These are phyloP conservation scores for Boletus tomentosulus DNA, from an alignment of 768 basidiomycete species.

Conservation along the genomic window DNA sequence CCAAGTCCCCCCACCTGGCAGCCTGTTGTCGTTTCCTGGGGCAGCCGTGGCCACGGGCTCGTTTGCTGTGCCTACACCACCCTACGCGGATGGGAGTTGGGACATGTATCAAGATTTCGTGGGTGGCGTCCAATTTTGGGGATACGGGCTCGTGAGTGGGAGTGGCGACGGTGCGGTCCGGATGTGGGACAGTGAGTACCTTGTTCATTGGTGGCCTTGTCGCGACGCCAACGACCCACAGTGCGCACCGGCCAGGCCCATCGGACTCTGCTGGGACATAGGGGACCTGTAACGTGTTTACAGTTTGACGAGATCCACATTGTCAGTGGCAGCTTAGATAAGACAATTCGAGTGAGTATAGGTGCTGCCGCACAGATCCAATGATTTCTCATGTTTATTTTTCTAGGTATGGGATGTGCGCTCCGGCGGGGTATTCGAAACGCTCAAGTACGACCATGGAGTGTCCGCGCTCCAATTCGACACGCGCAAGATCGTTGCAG, in stretches of 20 bases:
- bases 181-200: conserved; percentile 95
- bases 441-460: conserved; percentile 84
- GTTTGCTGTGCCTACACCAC: conserved; percentile 82
- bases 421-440: conserved; percentile 82
- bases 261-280: conserved; percentile 89
- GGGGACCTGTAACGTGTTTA: conserved; percentile 86
- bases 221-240: conserved; percentile 27
- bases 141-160: conserved; percentile 93
- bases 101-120: conserved; percentile 98
- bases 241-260: conserved; percentile 99
- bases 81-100: conserved; percentile 86
- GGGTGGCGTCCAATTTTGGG: conserved; percentile 98
- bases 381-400: conserved; percentile 1
- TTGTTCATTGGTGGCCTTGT: background rate
- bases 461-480: conserved; percentile 95
- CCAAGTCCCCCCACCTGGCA: conserved; percentile 41
- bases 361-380: background rate
- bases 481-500: conserved; percentile 86
- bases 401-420: conserved; percentile 93
- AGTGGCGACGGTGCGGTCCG: conserved; percentile 95
- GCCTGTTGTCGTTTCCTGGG: conserved; percentile 46
- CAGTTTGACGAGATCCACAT: conserved; percentile 97
- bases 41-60: conserved; percentile 52
- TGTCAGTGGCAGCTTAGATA: conserved; percentile 90
- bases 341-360: conserved; percentile 73